Conservation (phyloP, 108 stramenopile species). For the Hondaea fermentalgiana region DNA sequence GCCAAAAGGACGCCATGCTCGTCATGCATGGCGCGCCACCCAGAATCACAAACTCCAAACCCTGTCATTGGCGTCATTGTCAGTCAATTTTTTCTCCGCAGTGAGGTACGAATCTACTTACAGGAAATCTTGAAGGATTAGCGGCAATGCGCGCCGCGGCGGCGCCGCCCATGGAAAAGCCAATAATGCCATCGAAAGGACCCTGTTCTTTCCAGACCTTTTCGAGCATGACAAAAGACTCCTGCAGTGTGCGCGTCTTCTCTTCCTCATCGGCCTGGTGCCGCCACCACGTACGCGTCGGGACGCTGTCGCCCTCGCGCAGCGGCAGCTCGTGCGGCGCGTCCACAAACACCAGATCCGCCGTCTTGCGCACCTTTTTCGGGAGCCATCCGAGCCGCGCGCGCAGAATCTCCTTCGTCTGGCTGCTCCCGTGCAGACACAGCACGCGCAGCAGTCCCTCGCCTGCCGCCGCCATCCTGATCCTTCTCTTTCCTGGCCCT, state of each 20-base stretch:
- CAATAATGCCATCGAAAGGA: conserved; percentile 13
- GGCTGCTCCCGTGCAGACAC: conserved; percentile 6
- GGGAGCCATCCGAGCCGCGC: not conserved
- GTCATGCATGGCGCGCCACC: conserved; percentile 8
- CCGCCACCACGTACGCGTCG: conserved; percentile 9
- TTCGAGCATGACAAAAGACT: not conserved
- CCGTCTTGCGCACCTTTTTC: not conserved
- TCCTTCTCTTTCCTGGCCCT: no score
- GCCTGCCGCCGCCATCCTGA: not conserved
- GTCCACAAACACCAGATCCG: not conserved
- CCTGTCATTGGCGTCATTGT: not conserved
- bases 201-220: not conserved
- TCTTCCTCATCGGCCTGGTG: not conserved
- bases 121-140: not conserved
- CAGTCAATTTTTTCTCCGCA: not conserved
- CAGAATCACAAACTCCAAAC: not conserved
- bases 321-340: conserved; percentile 18
- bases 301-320: not conserved
- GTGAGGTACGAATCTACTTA: not conserved
- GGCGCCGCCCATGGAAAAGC: conserved; percentile 20
- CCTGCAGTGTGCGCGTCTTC: not conserved
- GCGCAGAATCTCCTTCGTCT: not conserved
- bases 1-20: not conserved
- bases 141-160: not conserved
- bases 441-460: conserved; percentile 13